These are phyloP conservation scores for Mucor plumbeus DNA, from an alignment of 371 early-diverging fungal species.

Conservation along the genomic window DNA sequence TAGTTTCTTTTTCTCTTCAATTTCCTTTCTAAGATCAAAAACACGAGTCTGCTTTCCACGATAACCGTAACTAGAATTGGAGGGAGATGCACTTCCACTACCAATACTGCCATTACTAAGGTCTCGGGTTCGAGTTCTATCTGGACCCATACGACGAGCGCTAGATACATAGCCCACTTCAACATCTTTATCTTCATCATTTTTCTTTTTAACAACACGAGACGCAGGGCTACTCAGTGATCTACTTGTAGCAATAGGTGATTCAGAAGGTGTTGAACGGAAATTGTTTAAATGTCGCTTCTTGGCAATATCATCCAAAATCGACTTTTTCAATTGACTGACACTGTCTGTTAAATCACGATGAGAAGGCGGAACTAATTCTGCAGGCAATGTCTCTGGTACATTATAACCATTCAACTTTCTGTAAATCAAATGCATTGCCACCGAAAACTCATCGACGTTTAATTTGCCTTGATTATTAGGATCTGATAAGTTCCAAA, in stretches of 20 bases:
- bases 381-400: constrained; percentile 79
- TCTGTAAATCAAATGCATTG: constrained; percentile 90
- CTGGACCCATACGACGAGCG: constrained; percentile 61
- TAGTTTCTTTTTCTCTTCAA: constrained; percentile 53
- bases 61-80: constrained; percentile 45
- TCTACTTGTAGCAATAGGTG: neutral
- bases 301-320: constrained; percentile 55
- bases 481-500: constrained; percentile 89
- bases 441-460: constrained; percentile 91
- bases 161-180: constrained; percentile 67
- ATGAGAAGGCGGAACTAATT: constrained; percentile 82
- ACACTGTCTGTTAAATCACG: constrained; percentile 67
- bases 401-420: constrained; percentile 81
- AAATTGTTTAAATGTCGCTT: constrained; percentile 49
- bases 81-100: constrained; percentile 22
- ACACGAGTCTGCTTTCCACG: constrained; percentile 57
- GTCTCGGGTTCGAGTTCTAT: constrained; percentile 52
- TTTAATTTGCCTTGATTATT: constrained; percentile 88
- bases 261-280: constrained; percentile 38
- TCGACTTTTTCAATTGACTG: constrained; percentile 56
- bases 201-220: constrained; percentile 15
- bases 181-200: constrained; percentile 30
- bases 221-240: constrained; percentile 35
- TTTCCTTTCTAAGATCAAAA: constrained; percentile 62
- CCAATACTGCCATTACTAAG: constrained; percentile 9